Base-by-base conservation (phyloP, 768 basidiomycete genomes). In the Lentinula boryana region DNA sequence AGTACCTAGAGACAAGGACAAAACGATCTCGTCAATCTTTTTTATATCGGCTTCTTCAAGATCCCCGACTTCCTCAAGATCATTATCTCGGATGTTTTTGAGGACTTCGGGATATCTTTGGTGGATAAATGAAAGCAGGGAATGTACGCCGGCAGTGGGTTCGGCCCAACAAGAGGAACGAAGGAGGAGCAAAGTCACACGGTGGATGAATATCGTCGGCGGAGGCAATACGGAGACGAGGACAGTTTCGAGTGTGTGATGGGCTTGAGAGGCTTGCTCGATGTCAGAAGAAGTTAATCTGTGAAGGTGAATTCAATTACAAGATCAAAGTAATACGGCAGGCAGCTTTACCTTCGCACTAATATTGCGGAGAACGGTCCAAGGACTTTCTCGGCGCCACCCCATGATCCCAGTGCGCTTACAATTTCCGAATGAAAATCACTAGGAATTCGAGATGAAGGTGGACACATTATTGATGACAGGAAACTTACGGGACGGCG, bases 91-190 rank as follows among this genome's bases (percentile, higher is more conserved):
- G 9, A 70, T 71, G 4, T 71, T 68, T 33, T 78, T 76, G 52
- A 91, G 74, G 2, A 81, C 63, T 0, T 73, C 66, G 0, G 86
- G 81, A 65, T 89, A 77, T 18, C 88, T 84, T 65, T 92, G 92
- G 56, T 88, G 82, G 10, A 93, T 69, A 27, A 75, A 73, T 8
- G 80, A 76, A 40, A 94, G 75, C 0, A 91, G 67, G 13, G 70
- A 74, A 27, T 75, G 77, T 12, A 73, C 65, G 12, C 64, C 41
- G n/a, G 71, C 35, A 2, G 63, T 61, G 15, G 66, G 58, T 1
- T 64, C 54, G 21, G 68, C 58, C 4, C 1, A 9, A 16, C 21
- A 21, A 43, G 38, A n/a, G 21, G 27, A 41, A 23, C 44, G 50
- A 58, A 52, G 46, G n/a, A 56, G 21, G 3, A 23, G 43, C 12